Percentiles rank a stretch among this genome's conserved stretches.
These are phyloP conservation scores for Pyronema omphalodes DNA, from an alignment of 495 filamentous ascomycete species.

Conservation along the genomic window DNA sequence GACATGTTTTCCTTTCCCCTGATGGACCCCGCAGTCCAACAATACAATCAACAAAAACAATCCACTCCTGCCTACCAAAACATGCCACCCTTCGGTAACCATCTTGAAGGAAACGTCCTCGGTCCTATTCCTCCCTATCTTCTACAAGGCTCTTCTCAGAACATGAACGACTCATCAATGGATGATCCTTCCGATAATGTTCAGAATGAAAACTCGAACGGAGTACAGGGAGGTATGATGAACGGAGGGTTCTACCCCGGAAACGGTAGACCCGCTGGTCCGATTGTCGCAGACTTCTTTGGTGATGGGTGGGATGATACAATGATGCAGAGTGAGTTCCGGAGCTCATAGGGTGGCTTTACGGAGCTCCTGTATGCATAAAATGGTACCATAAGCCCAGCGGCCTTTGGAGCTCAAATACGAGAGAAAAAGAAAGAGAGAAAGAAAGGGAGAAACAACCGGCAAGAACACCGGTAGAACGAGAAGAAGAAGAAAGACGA, in stretches of 20 bases:
- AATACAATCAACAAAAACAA: slow-evolving; percentile 24
- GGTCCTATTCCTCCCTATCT: slow-evolving; percentile 38
- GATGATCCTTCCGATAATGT: background rate
- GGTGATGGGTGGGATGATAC: slow-evolving; percentile 22
- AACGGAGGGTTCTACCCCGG: slow-evolving; percentile 9
- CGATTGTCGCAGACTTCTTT: slow-evolving; percentile 19
- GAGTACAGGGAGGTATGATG: background rate
- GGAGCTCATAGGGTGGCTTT: no score
- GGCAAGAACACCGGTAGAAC: no score
- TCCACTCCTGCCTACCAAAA: slow-evolving; percentile 4
- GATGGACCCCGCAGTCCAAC: slow-evolving; percentile 48
- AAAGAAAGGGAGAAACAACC: no score
- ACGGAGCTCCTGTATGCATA: no score
- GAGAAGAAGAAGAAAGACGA: no score
- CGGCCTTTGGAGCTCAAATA: no score
- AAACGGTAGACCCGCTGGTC: slow-evolving; percentile 4
- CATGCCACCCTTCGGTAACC: slow-evolving; percentile 26
- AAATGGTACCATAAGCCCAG: no score
- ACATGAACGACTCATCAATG: slow-evolving; percentile 2
- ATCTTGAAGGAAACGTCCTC: slow-evolving; percentile 35
- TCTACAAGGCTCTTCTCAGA: slow-evolving; percentile 26
- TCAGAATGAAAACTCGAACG: background rate
- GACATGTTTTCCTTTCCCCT: slow-evolving; percentile 58
- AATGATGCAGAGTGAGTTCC: no score
- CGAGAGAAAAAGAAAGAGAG: no score